Base-by-base conservation (phyloP, 805 yeast species). In the Candida pseudoglaebosa region DNA sequence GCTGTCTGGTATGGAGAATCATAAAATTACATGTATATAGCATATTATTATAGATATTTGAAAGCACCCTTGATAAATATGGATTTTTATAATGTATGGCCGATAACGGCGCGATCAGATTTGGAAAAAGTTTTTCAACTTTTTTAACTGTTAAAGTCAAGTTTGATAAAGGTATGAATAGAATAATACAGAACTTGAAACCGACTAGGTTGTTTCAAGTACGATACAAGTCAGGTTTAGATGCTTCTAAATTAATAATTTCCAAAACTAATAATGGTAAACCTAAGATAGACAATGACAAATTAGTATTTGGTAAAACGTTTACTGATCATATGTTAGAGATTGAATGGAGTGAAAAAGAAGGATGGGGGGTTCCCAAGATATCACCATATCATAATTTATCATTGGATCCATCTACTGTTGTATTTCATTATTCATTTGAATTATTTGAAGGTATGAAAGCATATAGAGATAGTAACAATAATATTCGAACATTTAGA, bases 401-500 rank as follows among this genome's bases (percentile, higher is more conserved):
- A 39, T 54, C 70, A 13, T 62, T 91, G 42, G 96, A 90, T 56
- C 99, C 99, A 17, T 81, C 96, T n/a, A 68, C 93, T 13, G 78
- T 86, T 62, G 98, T 90, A 26, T 81, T 91, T 68, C 99, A 91
- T 71, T 91, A 91, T 57, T 93, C 95, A 5, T 91, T 93, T 57
- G 96, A 88, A 64, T 76, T 91, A 44, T 93, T 91, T 51, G 99
- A 91, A 70, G 99, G 99, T 48, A 72, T 91, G 70, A 91, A 91
- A 72, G 97, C 97, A 10, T 91, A 90, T 75, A 65, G 67, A 43
- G 84, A 76, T 57, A 31, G 44, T 17, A 66, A 80, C 34, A 84
- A 82, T 45, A 61, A 81, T 46, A 54, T 89, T 56, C 75, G 96
- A 54, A 72, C 91, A 58, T 91, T 91, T 75, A 80, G 99, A 64